Evolutionary conservation across 2,329 filamentous ascomycete species (phyloP), one percentile per base, ranked within the genome.

Genomic region (Chrysosporium queenslandicum): DNA sequence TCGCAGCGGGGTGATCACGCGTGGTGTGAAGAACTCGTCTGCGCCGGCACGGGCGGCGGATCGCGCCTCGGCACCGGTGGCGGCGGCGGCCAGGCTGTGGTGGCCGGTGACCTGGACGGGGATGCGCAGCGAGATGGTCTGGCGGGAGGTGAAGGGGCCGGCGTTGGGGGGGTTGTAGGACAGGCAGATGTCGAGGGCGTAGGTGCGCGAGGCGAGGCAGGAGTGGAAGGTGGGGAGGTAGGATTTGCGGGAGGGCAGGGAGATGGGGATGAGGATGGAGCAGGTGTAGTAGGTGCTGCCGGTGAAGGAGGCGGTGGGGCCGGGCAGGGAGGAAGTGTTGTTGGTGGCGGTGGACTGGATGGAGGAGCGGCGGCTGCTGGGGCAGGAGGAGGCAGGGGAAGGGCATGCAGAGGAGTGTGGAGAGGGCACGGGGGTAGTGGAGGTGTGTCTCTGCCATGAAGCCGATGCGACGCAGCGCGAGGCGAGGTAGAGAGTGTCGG

Each of bases 181-280:
- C 20, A 87, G 66, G 12, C 72, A 70, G 53, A 87, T 66, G 50
- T 80, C 77, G 12, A 87, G 73, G 3, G 71, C 66, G 64, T 87
- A 87, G 16, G 74, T 68, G 49, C 84, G 75, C n/a, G 79, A 80
- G 41, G 81, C 69, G 50, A 86, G 74, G 64, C 83, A 87, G 36
- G 77, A 76, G 69, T 86, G 80, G 68, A 87, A 87, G 2, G 82
- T 83, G 1, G 83, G 84, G 18, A 84, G 68, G 63, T 84, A 84
- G 23, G 75, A 69, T 59, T 82, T 84, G 56, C 70, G 60, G 8
- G 55, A 61, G 2, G 83, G 82, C 0, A 85, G 72, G 0, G 75
- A 75, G 60, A 86, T 70, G 0, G 83, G 83, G 1, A 86, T 77
- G 1, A 83, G 63, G 32, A 87, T 69, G n/a, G 72, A 72, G 5